Percentiles rank a stretch among this genome's conserved stretches.
These are phyloP conservation scores for Monosporascus cannonballus DNA, from an alignment of 2,329 filamentous ascomycete species.

Conservation along the genomic window DNA sequence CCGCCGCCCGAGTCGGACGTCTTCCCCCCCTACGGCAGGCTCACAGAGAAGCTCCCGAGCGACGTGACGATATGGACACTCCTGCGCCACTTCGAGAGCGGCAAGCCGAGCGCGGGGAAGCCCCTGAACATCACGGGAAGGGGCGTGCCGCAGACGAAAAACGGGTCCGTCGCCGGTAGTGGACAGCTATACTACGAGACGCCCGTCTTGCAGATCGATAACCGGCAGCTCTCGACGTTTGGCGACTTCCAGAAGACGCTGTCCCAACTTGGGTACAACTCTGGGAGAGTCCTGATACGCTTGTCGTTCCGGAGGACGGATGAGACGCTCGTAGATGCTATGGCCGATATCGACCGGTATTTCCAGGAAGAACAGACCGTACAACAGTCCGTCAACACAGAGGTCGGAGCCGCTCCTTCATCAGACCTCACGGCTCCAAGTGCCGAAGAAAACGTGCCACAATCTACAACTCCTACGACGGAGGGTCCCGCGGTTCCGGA, in stretches of 20 bases:
- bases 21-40: constrained; percentile 55
- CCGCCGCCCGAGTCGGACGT: constrained; percentile 63
- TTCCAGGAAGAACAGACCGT: constrained; percentile 47
- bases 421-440: constrained; percentile 3
- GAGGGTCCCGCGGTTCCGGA: background rate
- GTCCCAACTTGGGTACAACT: constrained; percentile 79
- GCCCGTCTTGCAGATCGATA: constrained; percentile 79
- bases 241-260: constrained; percentile 83
- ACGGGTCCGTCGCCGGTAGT: constrained; percentile 47
- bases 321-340: constrained; percentile 76
- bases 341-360: constrained; percentile 71
- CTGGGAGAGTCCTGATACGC: constrained; percentile 72
- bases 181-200: constrained; percentile 85
- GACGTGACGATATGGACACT: constrained; percentile 86
- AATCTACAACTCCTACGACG: background rate
- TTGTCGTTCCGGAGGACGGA: constrained; percentile 72
- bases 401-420: constrained; percentile 6
- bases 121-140: constrained; percentile 79
- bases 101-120: constrained; percentile 52
- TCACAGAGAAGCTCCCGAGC: constrained; percentile 82
- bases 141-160: constrained; percentile 59
- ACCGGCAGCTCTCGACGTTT: constrained; percentile 70
- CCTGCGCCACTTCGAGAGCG: constrained; percentile 82
- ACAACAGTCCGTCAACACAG: constrained; percentile 5
- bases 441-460: background rate